Conservation (phyloP, 352 stramenopile genomes). For the Globisporangium acanthophoron region DNA sequence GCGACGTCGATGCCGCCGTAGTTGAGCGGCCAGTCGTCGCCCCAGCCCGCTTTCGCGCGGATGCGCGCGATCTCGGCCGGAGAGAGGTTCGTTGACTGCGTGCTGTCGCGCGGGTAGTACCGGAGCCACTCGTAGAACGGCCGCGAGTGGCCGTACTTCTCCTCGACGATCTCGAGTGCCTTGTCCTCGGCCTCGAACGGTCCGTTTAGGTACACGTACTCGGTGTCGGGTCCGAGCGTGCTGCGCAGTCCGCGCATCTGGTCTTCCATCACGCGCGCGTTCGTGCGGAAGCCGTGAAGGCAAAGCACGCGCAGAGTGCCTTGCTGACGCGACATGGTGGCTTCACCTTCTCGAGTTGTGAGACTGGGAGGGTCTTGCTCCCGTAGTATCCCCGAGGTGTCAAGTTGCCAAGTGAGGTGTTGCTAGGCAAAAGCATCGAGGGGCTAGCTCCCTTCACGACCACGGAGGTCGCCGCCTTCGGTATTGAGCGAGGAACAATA, state of each 20-base stretch:
- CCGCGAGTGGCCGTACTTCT: conserved; percentile 16
- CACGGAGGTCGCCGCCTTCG: too few species aligned
- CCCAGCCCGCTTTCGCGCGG: not conserved
- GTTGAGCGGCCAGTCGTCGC: conserved; percentile 35
- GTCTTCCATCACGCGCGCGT: conserved; percentile 33
- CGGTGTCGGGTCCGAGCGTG: conserved; percentile 21
- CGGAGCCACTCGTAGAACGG: conserved; percentile 41
- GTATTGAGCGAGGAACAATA: not conserved
- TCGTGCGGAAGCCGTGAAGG: conserved; percentile 46
- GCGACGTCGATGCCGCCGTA: conserved; percentile 38
- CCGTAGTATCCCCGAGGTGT: not conserved
- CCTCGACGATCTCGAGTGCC: conserved; percentile 27
- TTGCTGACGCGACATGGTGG: not conserved
- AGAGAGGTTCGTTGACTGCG: conserved; percentile 15
- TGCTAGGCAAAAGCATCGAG: too few species aligned
- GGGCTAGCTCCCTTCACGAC: too few species aligned
- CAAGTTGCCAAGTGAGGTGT: not conserved
- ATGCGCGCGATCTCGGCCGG: conserved; percentile 10
- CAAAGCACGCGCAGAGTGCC: conserved; percentile 28
- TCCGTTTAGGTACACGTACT: conserved; percentile 34
- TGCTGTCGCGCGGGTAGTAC: conserved; percentile 23
- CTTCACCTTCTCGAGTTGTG: not conserved
- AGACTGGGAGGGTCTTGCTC: not conserved
- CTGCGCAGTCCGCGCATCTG: conserved; percentile 31
- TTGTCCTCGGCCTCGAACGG: conserved; percentile 30